Percentiles rank a stretch among this genome's conserved stretches.
Evolutionary conservation across 2,329 filamentous ascomycete genomes (phyloP).

Genomic region (Fusarium sp.): DNA sequence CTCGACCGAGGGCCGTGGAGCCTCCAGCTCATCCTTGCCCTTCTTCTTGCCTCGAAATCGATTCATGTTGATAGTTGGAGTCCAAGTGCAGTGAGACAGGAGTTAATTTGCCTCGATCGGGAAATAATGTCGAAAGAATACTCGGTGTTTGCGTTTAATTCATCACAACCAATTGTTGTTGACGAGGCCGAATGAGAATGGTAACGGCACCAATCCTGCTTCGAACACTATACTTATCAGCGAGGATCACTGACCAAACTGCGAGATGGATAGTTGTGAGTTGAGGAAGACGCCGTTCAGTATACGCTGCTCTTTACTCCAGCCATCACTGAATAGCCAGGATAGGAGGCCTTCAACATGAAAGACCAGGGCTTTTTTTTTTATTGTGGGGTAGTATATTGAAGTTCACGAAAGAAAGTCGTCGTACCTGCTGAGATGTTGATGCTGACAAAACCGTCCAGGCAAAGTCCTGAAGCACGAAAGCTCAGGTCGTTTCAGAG

Average conservation of each 20-base stretch:
- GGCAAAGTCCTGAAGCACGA: not conserved
- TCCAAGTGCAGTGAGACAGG: not conserved
- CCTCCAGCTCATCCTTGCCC: conserved; percentile 65
- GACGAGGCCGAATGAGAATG: conserved; percentile 23
- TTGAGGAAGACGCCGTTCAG: not conserved
- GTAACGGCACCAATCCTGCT: conserved; percentile 23
- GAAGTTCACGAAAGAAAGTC: not conserved
- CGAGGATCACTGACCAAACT: conserved; percentile 1
- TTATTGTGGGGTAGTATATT: not conserved
- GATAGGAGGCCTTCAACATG: not conserved
- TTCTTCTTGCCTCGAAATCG: conserved; percentile 80
- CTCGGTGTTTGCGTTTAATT: conserved; percentile 32
- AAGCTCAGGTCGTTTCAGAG: conserved; percentile 18
- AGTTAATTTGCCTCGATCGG: conserved; percentile 9
- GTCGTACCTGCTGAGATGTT: conserved; percentile 36
- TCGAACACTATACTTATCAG: conserved; percentile 28
- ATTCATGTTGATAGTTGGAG: conserved; percentile 67
- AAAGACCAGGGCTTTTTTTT: not conserved
- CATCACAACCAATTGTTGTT: conserved; percentile 28
- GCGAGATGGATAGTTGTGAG: not conserved
- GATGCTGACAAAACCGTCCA: conserved; percentile 7
- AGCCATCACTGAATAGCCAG: not conserved
- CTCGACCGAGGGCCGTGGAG: conserved; percentile 64
- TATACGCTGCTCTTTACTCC: not conserved
- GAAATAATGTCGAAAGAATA: conserved; percentile 3